Conservation (phyloP, 2,329 filamentous ascomycete species). For the Dendryphion nanum region DNA sequence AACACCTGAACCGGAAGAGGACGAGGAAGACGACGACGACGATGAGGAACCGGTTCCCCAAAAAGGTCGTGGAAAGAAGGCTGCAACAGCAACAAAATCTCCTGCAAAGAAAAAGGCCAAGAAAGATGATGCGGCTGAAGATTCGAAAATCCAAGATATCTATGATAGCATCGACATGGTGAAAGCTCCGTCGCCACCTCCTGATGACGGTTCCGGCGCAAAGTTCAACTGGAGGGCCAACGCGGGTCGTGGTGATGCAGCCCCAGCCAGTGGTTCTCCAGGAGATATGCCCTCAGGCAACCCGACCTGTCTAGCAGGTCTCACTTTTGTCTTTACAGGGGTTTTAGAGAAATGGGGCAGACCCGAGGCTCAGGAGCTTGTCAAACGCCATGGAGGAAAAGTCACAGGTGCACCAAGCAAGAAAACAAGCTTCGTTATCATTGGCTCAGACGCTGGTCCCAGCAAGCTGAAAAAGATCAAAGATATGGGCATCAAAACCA, state of each 20-base stretch:
- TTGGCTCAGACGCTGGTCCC: conserved; percentile 87
- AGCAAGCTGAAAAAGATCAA: conserved; percentile 88
- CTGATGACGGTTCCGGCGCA: conserved; percentile 60
- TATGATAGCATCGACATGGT: conserved; percentile 84
- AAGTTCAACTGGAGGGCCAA: conserved; percentile 77
- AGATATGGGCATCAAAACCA: conserved; percentile 78
- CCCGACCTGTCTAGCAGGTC: conserved; percentile 84
- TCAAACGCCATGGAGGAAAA: conserved; percentile 94
- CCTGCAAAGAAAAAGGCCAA: conserved; percentile 57
- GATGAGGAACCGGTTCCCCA: conserved; percentile 56
- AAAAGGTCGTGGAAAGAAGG: conserved; percentile 48
- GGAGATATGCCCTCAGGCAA: conserved; percentile 75
- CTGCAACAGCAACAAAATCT: conserved; percentile 44
- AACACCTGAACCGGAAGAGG: conserved; percentile 51
- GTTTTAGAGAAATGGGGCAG: conserved; percentile 76
- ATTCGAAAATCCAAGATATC: conserved; percentile 74
- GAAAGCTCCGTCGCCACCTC: conserved; percentile 77
- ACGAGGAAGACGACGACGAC: conserved; percentile 56
- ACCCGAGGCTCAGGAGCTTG: conserved; percentile 79
- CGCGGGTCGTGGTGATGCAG: conserved; percentile 56
- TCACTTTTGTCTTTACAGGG: conserved; percentile 95
- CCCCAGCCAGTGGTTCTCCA: conserved; percentile 60
- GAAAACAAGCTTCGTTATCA: conserved; percentile 91
- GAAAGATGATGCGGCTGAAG: conserved; percentile 66
- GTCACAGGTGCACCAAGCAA: conserved; percentile 80